Conservation (phyloP, 2,329 filamentous ascomycete species). For the Pestalotiopsis fici region DNA sequence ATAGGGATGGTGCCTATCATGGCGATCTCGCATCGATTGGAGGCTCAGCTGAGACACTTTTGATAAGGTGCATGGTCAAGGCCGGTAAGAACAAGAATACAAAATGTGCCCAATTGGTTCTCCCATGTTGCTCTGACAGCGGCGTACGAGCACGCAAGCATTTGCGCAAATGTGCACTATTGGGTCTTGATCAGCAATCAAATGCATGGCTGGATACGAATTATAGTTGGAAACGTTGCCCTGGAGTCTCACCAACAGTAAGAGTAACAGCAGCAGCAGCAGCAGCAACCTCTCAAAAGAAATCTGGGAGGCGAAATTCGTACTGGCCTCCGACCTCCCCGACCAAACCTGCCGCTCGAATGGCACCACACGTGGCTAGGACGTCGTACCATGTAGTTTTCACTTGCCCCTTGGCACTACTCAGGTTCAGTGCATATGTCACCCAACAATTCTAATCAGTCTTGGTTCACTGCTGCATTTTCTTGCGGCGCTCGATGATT, state of each 20-base stretch:
- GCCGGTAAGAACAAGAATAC: not conserved
- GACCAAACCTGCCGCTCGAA: not conserved
- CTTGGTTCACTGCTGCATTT: not conserved
- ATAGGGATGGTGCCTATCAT: not conserved
- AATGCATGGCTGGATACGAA: too few relatives aligned
- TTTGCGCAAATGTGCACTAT: not conserved
- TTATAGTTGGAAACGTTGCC: too few relatives aligned
- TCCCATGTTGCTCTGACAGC: not conserved
- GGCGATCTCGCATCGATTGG: not conserved
- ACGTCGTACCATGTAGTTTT: not conserved
- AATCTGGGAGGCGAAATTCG: not conserved
- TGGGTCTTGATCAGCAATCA: not conserved
- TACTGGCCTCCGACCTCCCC: not conserved
- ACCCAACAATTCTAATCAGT: not conserved
- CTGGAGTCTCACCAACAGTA: not conserved
- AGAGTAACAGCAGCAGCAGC: not conserved
- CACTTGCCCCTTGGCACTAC: not conserved
- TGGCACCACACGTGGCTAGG: not conserved
- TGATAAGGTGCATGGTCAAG: not conserved
- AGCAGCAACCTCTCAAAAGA: not conserved
- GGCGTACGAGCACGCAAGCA: not conserved
- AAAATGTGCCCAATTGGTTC: not conserved
- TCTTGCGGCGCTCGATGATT: not conserved
- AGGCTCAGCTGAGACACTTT: not conserved
- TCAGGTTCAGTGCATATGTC: not conserved